phyloP scores from a whole-genome alignment of 768 basidiomycete genomes.

The Termitomyces eurrhizus region DNA sequence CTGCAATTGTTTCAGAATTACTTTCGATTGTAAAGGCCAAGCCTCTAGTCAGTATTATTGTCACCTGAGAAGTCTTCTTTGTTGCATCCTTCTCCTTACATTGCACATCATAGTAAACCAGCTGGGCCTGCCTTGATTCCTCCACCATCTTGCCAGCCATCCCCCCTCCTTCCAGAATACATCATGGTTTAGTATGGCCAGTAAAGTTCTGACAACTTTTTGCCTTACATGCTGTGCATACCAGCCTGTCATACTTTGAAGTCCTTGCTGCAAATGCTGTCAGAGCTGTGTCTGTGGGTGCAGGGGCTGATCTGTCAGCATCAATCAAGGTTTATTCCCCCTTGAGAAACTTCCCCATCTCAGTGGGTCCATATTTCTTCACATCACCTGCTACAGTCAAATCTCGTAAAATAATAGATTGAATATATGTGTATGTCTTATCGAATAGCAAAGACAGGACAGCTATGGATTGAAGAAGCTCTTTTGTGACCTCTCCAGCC shows the following conservation, averaged over 20 bases:
- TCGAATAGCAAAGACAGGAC: background rate
- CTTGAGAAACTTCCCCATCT: background rate
- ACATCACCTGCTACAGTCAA: background rate
- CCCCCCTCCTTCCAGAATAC: background rate
- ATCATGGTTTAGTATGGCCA: background rate
- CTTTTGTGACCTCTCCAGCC: too few species aligned
- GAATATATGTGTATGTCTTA: background rate
- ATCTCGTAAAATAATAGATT: background rate
- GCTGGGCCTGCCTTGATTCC: too few species aligned
- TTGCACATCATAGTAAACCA: too few species aligned
- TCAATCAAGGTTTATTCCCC: background rate
- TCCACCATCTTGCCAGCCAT: background rate
- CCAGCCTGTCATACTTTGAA: background rate
- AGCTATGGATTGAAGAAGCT: too few species aligned
- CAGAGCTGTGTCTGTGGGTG: background rate
- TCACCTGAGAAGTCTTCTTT: background rate
- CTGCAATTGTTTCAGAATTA: background rate
- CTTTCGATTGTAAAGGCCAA: background rate
- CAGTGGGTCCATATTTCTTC: background rate
- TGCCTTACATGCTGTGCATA: background rate
- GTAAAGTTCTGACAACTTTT: background rate
- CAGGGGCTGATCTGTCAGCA: background rate
- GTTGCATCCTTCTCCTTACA: too few species aligned
- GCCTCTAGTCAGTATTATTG: background rate
- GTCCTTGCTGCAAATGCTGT: background rate